Percentiles rank a stretch among this genome's conserved stretches.
These are phyloP conservation scores for Irpex sp. DNA, from an alignment of 1,284 basidiomycete species.

Conservation along the genomic window DNA sequence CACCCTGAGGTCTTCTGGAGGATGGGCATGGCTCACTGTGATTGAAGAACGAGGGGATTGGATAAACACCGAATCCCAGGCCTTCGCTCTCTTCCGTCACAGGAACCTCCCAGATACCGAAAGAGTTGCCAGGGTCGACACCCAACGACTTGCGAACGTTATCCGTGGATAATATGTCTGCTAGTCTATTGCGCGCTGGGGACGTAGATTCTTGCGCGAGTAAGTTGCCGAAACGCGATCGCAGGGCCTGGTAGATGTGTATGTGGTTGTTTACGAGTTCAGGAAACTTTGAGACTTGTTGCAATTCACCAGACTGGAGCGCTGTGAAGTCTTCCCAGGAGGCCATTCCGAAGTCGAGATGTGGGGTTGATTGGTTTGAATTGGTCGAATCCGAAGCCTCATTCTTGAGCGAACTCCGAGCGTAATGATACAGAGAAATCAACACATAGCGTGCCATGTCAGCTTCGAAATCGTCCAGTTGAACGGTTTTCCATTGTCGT, in stretches of 20 bases:
- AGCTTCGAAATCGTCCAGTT: slow-evolving; percentile 39
- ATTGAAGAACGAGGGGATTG: slow-evolving; percentile 72
- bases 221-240: slow-evolving; percentile 25
- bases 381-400: neutral
- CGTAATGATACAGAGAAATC: slow-evolving; percentile 31
- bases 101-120: slow-evolving; percentile 69
- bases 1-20: slow-evolving; percentile 21
- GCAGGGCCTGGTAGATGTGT: slow-evolving; percentile 34
- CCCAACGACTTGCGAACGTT: slow-evolving; percentile 58
- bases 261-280: slow-evolving; percentile 37
- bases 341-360: slow-evolving; percentile 13
- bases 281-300: slow-evolving; percentile 33
- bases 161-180: slow-evolving; percentile 46
- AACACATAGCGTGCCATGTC: slow-evolving; percentile 40
- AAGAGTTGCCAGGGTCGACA: slow-evolving; percentile 73
- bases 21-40: slow-evolving; percentile 52
- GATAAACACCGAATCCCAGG: slow-evolving; percentile 71
- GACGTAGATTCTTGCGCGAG: neutral
- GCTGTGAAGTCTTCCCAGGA: slow-evolving; percentile 31
- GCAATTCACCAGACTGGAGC: slow-evolving; percentile 34
- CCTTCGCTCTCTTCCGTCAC: slow-evolving; percentile 61
- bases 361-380: neutral
- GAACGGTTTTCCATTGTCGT: slow-evolving; percentile 30
- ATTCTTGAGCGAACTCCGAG: slow-evolving; percentile 11
- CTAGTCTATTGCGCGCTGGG: slow-evolving; percentile 28